These are phyloP conservation scores for Graphilbum fragrans DNA, from an alignment of 2,329 filamentous ascomycete genomes.

Conservation along the genomic window DNA sequence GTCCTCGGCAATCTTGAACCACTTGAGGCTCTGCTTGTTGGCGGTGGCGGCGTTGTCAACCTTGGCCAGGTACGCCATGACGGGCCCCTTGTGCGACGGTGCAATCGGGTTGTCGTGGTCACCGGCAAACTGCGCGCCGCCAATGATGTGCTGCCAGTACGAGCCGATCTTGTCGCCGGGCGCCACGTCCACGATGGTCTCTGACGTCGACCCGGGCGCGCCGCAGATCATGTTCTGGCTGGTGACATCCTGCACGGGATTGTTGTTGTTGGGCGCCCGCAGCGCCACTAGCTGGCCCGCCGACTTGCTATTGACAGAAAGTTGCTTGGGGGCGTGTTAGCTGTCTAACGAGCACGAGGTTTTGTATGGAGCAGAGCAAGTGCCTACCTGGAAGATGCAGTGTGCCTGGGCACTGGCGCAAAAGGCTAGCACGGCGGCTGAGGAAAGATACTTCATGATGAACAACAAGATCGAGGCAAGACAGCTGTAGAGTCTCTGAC, in stretches of 20 bases:
- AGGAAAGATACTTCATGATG: neutral
- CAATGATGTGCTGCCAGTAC: conserved; percentile 41
- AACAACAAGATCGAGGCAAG: neutral
- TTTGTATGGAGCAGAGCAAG: neutral
- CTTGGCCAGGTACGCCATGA: conserved; percentile 40
- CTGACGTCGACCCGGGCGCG: conserved; percentile 25
- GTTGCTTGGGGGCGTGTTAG: conserved; percentile 17
- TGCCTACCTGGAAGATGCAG: conserved; percentile 27
- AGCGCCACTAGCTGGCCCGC: conserved; percentile 30
- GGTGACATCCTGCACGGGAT: conserved; percentile 36
- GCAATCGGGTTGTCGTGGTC: conserved; percentile 43
- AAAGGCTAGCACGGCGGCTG: conserved; percentile 19
- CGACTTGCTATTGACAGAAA: conserved; percentile 34
- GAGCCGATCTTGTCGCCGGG: conserved; percentile 39
- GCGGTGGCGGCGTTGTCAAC: conserved; percentile 36
- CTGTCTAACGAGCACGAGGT: neutral
- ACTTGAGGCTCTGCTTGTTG: conserved; percentile 26
- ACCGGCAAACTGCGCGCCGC: conserved; percentile 34
- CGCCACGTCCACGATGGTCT: conserved; percentile 32
- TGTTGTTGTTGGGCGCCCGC: conserved; percentile 38
- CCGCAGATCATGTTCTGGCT: conserved; percentile 39
- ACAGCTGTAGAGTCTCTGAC: too few relatives aligned
- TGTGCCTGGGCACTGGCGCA: conserved; percentile 25
- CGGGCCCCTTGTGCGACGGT: conserved; percentile 39
- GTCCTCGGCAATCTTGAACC: conserved; percentile 45